Conservation (phyloP, 2,329 filamentous ascomycete genomes). For the Didymella keratinophila region DNA sequence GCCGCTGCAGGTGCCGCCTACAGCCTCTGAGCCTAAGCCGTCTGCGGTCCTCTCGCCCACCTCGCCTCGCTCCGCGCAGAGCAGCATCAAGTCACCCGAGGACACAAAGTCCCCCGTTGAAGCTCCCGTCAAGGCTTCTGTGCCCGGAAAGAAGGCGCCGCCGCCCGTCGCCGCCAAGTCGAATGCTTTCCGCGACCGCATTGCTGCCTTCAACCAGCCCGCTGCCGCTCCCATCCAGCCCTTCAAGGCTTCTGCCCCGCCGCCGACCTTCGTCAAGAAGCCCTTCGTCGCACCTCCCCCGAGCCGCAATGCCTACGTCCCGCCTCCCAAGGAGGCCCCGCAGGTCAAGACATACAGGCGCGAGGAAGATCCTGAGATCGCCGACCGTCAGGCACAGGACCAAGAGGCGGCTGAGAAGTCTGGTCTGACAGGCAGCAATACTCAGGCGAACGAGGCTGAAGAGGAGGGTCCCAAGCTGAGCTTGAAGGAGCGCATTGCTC, state of each 20-base stretch:
- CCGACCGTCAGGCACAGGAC: constrained; percentile 70
- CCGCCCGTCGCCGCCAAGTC: constrained; percentile 79
- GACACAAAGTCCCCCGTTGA: constrained; percentile 39
- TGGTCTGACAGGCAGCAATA: constrained; percentile 60
- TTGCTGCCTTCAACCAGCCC: constrained; percentile 95
- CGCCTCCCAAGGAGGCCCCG: constrained; percentile 76
- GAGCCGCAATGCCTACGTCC: constrained; percentile 88
- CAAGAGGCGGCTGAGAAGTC: constrained; percentile 72
- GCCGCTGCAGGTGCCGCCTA: constrained; percentile 43
- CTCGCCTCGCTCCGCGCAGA: constrained; percentile 39
- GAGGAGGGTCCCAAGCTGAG: constrained; percentile 89
- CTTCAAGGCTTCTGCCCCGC: constrained; percentile 73
- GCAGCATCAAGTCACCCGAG: constrained; percentile 34
- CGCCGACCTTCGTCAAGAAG: constrained; percentile 86
- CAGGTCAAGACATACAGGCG: constrained; percentile 80
- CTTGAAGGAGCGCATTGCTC: constrained; percentile 92
- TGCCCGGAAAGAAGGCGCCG: constrained; percentile 64
- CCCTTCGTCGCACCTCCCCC: constrained; percentile 95
- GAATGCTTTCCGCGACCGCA: constrained; percentile 90
- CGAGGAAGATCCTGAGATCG: constrained; percentile 79
- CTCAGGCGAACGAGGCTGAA: constrained; percentile 58
- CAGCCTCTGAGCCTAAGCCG: constrained; percentile 34
- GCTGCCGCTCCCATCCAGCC: constrained; percentile 86
- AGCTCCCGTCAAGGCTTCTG: constrained; percentile 50
- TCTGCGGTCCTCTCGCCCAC: constrained; percentile 34